Conservation (phyloP, 148 eudicot genomes). For the Silene latifolia region DNA sequence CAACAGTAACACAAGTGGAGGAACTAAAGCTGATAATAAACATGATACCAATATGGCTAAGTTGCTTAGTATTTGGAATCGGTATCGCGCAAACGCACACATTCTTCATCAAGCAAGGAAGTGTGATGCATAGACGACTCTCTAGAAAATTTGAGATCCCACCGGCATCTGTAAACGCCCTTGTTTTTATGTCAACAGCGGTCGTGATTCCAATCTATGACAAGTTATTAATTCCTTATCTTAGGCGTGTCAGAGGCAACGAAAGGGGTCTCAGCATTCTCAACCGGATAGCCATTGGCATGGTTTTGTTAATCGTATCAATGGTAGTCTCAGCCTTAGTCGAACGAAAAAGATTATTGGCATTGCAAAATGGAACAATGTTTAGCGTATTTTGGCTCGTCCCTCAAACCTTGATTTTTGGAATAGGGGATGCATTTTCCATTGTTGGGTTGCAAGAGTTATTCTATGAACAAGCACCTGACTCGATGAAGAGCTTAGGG, state of each 20-base stretch:
- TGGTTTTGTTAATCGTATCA: slow-evolving; percentile 36
- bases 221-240: slow-evolving; percentile 37
- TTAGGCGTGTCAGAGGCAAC: slow-evolving; percentile 38
- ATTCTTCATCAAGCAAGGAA: slow-evolving; percentile 60
- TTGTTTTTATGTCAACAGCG: slow-evolving; percentile 38
- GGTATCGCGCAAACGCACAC: slow-evolving; percentile 46
- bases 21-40: slow-evolving; percentile 52
- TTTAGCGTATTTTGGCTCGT: slow-evolving; percentile 55
- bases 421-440: slow-evolving; percentile 50
- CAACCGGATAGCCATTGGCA: slow-evolving; percentile 53
- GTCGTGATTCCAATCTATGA: slow-evolving; percentile 40
- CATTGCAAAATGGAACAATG: slow-evolving; percentile 8
- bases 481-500: slow-evolving; percentile 66
- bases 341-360: slow-evolving; percentile 35
- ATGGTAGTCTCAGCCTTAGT: slow-evolving; percentile 45
- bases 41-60: slow-evolving; percentile 59
- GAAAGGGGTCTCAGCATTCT: slow-evolving; percentile 56
- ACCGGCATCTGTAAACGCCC: slow-evolving; percentile 41
- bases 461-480: slow-evolving; percentile 66
- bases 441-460: slow-evolving; percentile 68
- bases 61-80: slow-evolving; percentile 44
- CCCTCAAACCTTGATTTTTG: slow-evolving; percentile 51
- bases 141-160: slow-evolving; percentile 37
- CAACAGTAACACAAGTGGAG: slow-evolving; percentile 51
- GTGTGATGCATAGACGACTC: slow-evolving; percentile 34